Evolutionary conservation across 2,329 filamentous ascomycete genomes (phyloP).

Genomic region (Hymenoscyphus albidus): DNA sequence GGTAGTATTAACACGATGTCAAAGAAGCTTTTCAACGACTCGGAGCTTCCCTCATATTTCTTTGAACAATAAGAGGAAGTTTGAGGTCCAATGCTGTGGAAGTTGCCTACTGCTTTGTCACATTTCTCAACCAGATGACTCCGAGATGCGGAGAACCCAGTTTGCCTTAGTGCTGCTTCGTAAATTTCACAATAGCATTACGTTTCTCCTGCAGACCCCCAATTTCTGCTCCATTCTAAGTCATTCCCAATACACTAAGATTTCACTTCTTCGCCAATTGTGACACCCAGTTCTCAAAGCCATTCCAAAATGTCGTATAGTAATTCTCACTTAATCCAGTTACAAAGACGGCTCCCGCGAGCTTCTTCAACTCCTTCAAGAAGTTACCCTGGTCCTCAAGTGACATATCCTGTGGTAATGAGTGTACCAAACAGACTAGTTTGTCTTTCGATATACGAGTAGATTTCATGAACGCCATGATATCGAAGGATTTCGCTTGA

Average conservation of each 20-base stretch:
- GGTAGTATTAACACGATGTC: no score
- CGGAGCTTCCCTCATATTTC: no score
- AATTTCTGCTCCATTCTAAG: not conserved
- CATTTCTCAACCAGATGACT: no score
- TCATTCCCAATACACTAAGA: not conserved
- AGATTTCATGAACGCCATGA: constrained; percentile 1
- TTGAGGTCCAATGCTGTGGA: no score
- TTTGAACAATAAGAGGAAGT: no score
- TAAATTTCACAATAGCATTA: not conserved
- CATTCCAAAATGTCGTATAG: constrained; percentile 10
- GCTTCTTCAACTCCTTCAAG: constrained; percentile 1
- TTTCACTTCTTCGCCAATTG: not conserved
- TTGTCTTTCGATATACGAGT: not conserved
- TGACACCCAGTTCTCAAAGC: constrained; percentile 7
- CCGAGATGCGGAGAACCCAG: no score
- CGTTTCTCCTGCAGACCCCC: not conserved
- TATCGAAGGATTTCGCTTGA: not conserved
- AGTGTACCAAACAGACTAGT: constrained; percentile 6
- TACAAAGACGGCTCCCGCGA: constrained; percentile 6
- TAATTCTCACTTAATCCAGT: constrained; percentile 10
- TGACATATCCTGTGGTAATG: not conserved
- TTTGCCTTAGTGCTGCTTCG: no score
- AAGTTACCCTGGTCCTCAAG: not conserved
- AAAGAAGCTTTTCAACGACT: no score
- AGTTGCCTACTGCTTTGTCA: no score